Conservation (phyloP, 306 rosid species). For the Quercus mongolica region DNA sequence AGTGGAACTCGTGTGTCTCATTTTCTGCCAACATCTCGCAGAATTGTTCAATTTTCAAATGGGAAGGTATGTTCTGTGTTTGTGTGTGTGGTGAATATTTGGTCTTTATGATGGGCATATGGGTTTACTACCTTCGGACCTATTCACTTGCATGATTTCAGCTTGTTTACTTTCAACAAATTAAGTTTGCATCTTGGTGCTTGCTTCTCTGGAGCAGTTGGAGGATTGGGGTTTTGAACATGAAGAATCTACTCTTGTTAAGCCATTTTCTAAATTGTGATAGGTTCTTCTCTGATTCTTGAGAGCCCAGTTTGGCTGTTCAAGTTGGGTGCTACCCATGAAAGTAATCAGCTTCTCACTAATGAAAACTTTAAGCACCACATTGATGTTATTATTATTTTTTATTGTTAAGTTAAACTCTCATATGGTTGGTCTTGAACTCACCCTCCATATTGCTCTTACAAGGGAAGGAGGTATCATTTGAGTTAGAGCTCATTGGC, state of each 20-base stretch:
- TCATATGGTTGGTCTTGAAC: no score
- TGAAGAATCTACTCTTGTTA: neutral
- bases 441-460: no score
- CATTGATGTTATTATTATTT: neutral
- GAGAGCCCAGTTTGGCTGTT: neutral
- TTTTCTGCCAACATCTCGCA: slow-evolving; percentile 58
- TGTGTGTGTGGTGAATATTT: neutral
- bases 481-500: no score
- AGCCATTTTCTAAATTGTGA: neutral
- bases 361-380: neutral
- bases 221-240: neutral
- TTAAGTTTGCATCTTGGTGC: neutral
- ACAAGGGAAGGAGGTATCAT: no score
- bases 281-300: neutral
- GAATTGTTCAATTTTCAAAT: slow-evolving; percentile 62
- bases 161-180: neutral
- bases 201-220: neutral
- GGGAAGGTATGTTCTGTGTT: slow-evolving; percentile 37
- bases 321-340: neutral
- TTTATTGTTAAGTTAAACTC: no score
- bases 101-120: neutral
- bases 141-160: neutral
- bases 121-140: neutral
- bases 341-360: neutral
- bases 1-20: slow-evolving; percentile 61